A percentile compares a stretch with the other conserved stretches of the same genome.
phyloP scores from a whole-genome alignment of 768 basidiomycete genomes.

The Sporobolomyces pararoseus region DNA sequence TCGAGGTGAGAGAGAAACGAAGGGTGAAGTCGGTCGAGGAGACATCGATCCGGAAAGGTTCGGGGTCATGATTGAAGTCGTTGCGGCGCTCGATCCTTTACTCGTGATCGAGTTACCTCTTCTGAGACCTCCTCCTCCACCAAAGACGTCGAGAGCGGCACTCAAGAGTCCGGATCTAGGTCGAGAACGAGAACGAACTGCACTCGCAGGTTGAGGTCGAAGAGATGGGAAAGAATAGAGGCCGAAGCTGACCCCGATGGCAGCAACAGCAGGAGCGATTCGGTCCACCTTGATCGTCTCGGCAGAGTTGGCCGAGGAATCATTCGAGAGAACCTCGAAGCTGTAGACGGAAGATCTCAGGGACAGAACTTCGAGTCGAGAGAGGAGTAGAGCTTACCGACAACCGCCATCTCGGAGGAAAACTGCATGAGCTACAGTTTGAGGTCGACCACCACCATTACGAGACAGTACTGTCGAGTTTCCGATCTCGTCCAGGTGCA shows the following conservation, averaged over 20 bases:
- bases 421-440: constrained; percentile 4
- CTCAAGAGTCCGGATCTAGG: constrained; percentile 25
- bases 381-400: not conserved
- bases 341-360: not conserved
- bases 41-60: not conserved
- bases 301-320: not conserved
- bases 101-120: constrained; percentile 32
- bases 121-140: constrained; percentile 19
- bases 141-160: constrained; percentile 29
- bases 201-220: not conserved
- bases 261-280: constrained; percentile 24
- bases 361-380: not conserved
- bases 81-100: constrained; percentile 28
- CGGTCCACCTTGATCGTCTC: constrained; percentile 29
- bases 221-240: constrained; percentile 4
- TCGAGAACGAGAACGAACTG: constrained; percentile 13
- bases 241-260: constrained; percentile 10
- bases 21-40: not conserved
- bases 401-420: constrained; percentile 2
- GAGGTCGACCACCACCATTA: not conserved
- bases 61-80: constrained; percentile 20
- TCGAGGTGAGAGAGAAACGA: not conserved
- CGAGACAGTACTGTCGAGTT: not conserved
- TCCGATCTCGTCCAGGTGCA: constrained; percentile 11
- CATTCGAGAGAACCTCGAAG: constrained; percentile 18